Percentiles rank a stretch among this genome's conserved stretches.
These are phyloP conservation scores for Fomitopsis serialis DNA, from an alignment of 768 basidiomycete genomes.

Conservation along the genomic window DNA sequence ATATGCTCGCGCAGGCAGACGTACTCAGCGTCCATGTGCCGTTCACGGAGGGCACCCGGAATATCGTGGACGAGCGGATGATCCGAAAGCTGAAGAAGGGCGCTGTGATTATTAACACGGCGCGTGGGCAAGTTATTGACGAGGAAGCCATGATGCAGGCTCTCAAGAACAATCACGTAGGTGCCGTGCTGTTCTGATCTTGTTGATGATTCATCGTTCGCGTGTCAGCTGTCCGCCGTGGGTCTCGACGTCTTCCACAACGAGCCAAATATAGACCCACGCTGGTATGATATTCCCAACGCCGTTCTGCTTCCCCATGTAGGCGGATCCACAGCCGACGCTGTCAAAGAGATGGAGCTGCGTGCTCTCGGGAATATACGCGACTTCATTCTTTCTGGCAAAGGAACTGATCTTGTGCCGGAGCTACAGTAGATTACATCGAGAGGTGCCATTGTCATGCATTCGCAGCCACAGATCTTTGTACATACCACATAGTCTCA, in stretches of 20 bases:
- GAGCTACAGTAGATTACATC: conserved; percentile 39
- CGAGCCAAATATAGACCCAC: conserved; percentile 76
- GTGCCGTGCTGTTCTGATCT: conserved; percentile 27
- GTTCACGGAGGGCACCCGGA: conserved; percentile 65
- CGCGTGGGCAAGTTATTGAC: conserved; percentile 84
- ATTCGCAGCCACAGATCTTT: no score
- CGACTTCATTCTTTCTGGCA: conserved; percentile 61
- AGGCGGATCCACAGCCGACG: conserved; percentile 82
- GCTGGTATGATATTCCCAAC: conserved; percentile 72
- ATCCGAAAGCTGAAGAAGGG: conserved; percentile 77
- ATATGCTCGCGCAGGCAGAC: conserved; percentile 70
- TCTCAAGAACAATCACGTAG: conserved; percentile 81
- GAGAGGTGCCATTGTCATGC: no score
- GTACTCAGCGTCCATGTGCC: conserved; percentile 87
- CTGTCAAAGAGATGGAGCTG: conserved; percentile 77
- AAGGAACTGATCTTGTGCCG: conserved; percentile 60
- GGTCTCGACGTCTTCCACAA: conserved; percentile 86
- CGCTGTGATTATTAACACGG: conserved; percentile 79
- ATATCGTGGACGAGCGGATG: conserved; percentile 68
- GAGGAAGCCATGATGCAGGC: conserved; percentile 84
- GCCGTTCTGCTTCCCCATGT: conserved; percentile 89
- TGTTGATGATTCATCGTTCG: conserved; percentile 3
- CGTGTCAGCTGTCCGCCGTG: conserved; percentile 60
- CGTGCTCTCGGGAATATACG: conserved; percentile 72
- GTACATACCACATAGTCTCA: no score